Evolutionary conservation across 2,329 filamentous ascomycete genomes (phyloP), one percentile per base, ranked within the genome.

Genomic region (Pseudogymnoascus sp.): DNA sequence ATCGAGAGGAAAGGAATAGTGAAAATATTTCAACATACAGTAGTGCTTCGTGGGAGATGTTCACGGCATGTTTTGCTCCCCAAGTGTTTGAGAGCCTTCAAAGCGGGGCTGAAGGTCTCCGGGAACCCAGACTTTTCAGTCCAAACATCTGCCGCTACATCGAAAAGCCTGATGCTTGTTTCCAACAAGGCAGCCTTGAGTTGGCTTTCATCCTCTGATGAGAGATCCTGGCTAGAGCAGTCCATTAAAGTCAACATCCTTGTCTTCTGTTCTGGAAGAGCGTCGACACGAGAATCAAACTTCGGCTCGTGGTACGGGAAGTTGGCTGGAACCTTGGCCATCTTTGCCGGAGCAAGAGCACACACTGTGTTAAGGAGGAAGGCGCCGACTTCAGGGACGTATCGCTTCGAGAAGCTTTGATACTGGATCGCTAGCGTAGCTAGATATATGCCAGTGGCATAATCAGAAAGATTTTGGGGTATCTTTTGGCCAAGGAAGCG

Each of bases 361-460:
- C 79, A 83, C 19, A 97, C 76, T 0, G 88, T 88, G 73, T 93
- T 92, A 49, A 91, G 76, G 26, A 84, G 82, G 73, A 92, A 97
- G 72, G 91, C 91, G 68, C 96, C 80, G 33, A 92, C 82, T 75
- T 99, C 94, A 0, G 94, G 94, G 55, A 97, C 81, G 74, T 93
- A 96, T 69, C 94, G 83, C 77, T 92, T 94, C 4, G 93, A 88
- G 6, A 93, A 78, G 37, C 81, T 79, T 75, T 97, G 91, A 74
- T 95, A 97, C 72, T 93, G 88, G 29, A 96, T 74, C 60, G 84
- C 86, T 38, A 97, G 78, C 21, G 89, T 90, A 33, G 85, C 84
- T n/a, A 96, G 77, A 72, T 91, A 97, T 7, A 86, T 83, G 10
- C 94, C 94, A 2, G 81, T 86, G 3, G 84, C 83, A 64, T 90